Evolutionary conservation across 345 rosid species (phyloP).

Genomic region (Dimocarpus longan): DNA sequence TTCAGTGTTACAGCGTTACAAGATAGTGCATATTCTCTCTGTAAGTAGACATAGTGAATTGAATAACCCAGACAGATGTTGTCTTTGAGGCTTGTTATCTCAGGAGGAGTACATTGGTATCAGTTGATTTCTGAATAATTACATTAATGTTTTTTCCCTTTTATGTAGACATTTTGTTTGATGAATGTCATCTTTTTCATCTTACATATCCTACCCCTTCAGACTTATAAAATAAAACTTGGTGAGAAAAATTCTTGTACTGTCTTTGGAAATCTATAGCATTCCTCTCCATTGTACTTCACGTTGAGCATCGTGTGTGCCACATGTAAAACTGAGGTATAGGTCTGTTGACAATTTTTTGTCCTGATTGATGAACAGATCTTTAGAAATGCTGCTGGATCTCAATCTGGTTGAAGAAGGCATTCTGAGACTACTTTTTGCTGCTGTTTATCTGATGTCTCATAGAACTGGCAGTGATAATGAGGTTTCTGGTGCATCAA

Average conservation of each 20-base stretch:
- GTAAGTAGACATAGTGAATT: background rate
- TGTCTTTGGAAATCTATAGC: background rate
- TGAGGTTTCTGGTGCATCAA: constrained; percentile 82
- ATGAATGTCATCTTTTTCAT: background rate
- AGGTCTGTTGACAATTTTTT: constrained; percentile 11
- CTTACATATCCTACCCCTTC: background rate
- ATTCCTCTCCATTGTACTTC: background rate
- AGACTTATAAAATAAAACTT: background rate
- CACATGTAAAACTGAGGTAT: background rate
- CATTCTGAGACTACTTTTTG: constrained; percentile 76
- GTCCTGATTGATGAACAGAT: constrained; percentile 55
- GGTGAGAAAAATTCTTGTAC: background rate
- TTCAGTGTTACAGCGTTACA: background rate
- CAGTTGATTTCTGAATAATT: constrained; percentile 1
- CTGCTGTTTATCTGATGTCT: constrained; percentile 75
- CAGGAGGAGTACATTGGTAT: background rate
- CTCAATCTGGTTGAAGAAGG: constrained; percentile 89
- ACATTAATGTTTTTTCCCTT: background rate
- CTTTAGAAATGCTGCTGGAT: constrained; percentile 78
- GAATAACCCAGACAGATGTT: background rate
- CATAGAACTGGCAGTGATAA: constrained; percentile 63
- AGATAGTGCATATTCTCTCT: background rate
- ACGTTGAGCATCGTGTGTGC: constrained; percentile 12
- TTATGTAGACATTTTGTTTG: background rate
- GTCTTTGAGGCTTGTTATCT: background rate